These are phyloP conservation scores for Xylaria venustula DNA, from an alignment of 495 filamentous ascomycete species.

Conservation along the genomic window DNA sequence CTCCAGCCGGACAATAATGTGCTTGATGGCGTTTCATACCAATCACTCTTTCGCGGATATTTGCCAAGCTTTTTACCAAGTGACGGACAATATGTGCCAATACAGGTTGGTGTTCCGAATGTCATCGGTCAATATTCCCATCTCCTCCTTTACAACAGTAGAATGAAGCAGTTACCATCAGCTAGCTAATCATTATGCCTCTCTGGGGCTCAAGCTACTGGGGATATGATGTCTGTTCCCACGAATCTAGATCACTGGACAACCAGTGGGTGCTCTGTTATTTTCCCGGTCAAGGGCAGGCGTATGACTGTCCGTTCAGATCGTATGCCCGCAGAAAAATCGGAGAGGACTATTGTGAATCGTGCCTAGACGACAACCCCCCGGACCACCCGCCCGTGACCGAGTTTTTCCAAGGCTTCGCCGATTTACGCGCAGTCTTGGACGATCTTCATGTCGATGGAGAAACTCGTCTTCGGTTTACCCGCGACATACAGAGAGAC, in stretches of 20 bases:
- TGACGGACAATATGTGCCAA: not conserved
- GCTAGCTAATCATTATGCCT: not conserved
- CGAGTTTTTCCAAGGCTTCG: not conserved
- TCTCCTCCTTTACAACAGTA: not conserved
- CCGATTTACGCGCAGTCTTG: not conserved
- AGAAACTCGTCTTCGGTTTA: not conserved
- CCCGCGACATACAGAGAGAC: not conserved
- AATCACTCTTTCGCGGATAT: not conserved
- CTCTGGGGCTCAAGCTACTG: conserved; percentile 1
- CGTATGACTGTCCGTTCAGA: not conserved
- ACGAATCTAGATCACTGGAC: not conserved
- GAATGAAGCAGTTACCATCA: not conserved
- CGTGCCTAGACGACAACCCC: not conserved
- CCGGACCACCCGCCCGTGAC: not conserved
- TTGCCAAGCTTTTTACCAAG: not conserved
- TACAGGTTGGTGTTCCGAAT: not conserved
- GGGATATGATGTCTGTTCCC: not conserved
- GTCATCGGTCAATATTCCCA: not conserved
- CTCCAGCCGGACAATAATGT: not conserved
- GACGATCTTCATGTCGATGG: not conserved
- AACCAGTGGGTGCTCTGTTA: not conserved
- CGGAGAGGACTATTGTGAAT: not conserved
- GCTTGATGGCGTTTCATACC: too few relatives aligned
- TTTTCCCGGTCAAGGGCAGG: not conserved
- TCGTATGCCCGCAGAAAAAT: not conserved